A percentile compares a stretch with the other conserved stretches of the same genome.
phyloP scores from a whole-genome alignment of 345 rosid genomes.

The Euphorbia pulcherrima region DNA sequence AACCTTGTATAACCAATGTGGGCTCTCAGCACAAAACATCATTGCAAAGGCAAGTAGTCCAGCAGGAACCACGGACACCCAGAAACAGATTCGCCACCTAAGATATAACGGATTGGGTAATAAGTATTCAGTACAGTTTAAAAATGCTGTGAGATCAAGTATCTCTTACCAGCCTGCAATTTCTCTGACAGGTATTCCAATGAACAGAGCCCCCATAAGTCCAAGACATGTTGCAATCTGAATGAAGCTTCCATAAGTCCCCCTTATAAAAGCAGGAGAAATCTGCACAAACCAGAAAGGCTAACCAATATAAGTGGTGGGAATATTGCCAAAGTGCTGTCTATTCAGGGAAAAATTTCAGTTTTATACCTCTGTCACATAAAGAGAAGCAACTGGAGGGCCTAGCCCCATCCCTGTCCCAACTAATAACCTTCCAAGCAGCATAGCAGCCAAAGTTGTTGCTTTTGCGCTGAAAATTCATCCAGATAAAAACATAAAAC shows the following conservation, averaged over 20 bases:
- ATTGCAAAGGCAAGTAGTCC: slow-evolving; percentile 69
- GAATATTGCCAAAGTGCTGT: slow-evolving; percentile 1
- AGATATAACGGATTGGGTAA: not conserved
- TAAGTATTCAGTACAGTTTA: slow-evolving; percentile 13
- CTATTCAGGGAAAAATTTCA: not conserved
- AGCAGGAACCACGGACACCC: slow-evolving; percentile 83
- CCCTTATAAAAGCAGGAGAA: slow-evolving; percentile 92
- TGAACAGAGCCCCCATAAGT: slow-evolving; percentile 71
- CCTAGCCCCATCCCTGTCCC: slow-evolving; percentile 96
- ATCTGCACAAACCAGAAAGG: slow-evolving; percentile 44
- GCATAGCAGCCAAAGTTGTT: slow-evolving; percentile 66
- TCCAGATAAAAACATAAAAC: not conserved
- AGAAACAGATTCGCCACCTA: slow-evolving; percentile 98
- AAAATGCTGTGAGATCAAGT: not conserved
- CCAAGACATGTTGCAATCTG: slow-evolving; percentile 97
- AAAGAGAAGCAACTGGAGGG: slow-evolving; percentile 87
- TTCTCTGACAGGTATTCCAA: slow-evolving; percentile 81
- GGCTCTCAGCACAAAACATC: slow-evolving; percentile 80
- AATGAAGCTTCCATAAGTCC: slow-evolving; percentile 89
- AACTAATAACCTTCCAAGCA: slow-evolving; percentile 80
- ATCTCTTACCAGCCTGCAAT: slow-evolving; percentile 68
- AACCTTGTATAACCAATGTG: slow-evolving; percentile 94
- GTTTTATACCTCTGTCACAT: slow-evolving; percentile 77
- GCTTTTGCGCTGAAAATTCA: slow-evolving; percentile 58
- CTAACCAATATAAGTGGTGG: slow-evolving; percentile 16